Base-by-base conservation (phyloP, 1,284 basidiomycete genomes). In the Veloboletus limbatus region DNA sequence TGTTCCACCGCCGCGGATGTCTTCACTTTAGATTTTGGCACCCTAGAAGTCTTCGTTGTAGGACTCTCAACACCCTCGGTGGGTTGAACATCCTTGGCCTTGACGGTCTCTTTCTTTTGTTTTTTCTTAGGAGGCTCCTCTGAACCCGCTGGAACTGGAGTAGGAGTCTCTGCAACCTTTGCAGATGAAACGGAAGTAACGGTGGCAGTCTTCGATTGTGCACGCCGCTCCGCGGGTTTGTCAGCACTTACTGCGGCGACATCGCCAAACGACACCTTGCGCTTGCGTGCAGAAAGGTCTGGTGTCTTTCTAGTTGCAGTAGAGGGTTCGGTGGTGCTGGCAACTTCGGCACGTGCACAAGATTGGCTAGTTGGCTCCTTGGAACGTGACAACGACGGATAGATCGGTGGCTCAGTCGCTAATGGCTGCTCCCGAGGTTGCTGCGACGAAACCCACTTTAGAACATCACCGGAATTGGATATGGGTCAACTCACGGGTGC, bases 71-170 rank as follows among this genome's bases (percentile, higher is more conserved):
- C 16, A 16, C 4, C 27, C 2, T 26, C 45, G 2, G 36, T 7
- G 6, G 30, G 28, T 16, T 47, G 28, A 24, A 20, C 25, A 8
- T 48, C 54, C 14, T 45, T 50, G 4, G 30, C 38, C 17, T 41
- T 47, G 3, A 30, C 27, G 6, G 25, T 17, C 13, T 33, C 42
- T n/a, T 36, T 42, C 47, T 48, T 63, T 16, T 8, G 40, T 33
- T 36, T 63, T 28, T 67, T 67, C 58, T 46, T 54, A 4, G 40
- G 46, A 7, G 55, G 60, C 18, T 53, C 55, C 13, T 42, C 45
- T 1, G 32, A 1, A 2, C 7, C 40, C 8, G 4, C 14, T 6
- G 13, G 21, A 22, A 40, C 33, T 18, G 51, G 10, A 21, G n/a
- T 0, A 14, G 33, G 18, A 9, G 48, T 22, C 21, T 41, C 46